These are phyloP conservation scores for Ogataea wickerhamii DNA, from an alignment of 805 yeast species.

Conservation along the genomic window DNA sequence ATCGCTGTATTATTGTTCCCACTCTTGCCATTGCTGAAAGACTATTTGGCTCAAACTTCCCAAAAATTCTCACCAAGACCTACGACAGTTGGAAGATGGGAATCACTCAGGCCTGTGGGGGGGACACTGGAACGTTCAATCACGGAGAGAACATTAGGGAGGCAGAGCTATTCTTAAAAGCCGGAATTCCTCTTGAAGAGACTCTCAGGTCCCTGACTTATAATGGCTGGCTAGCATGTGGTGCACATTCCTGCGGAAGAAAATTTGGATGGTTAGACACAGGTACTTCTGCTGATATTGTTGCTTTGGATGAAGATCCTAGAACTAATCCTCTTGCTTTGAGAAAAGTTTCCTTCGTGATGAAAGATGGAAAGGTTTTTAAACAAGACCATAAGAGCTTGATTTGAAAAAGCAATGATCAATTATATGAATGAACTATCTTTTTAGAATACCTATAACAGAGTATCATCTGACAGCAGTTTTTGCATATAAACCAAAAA, in stretches of 20 bases:
- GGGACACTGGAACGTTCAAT: slow-evolving; percentile 30
- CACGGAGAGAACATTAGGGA: slow-evolving; percentile 31
- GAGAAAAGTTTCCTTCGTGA: slow-evolving; percentile 23
- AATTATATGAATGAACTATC: too few species aligned
- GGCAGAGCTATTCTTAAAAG: slow-evolving; percentile 24
- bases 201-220: slow-evolving; percentile 21
- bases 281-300: slow-evolving; percentile 26
- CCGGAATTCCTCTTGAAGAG: slow-evolving; percentile 25
- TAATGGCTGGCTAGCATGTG: slow-evolving; percentile 30
- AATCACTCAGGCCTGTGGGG: slow-evolving; percentile 27
- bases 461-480: too few species aligned
- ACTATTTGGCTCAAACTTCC: slow-evolving; percentile 21
- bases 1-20: slow-evolving; percentile 25
- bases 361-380: slow-evolving; percentile 28
- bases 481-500: too few species aligned
- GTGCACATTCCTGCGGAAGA: slow-evolving; percentile 23
- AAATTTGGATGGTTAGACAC: slow-evolving; percentile 25
- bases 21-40: slow-evolving; percentile 25
- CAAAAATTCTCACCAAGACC: slow-evolving; percentile 18
- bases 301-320: slow-evolving; percentile 26
- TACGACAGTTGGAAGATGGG: slow-evolving; percentile 24
- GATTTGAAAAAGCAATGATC: background rate
- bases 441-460: too few species aligned
- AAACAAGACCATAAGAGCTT: slow-evolving; percentile 13
- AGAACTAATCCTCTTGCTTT: slow-evolving; percentile 11